Conservation (phyloP, 1,139 yeast genomes). For the Hyphopichia pseudoburtonii region DNA sequence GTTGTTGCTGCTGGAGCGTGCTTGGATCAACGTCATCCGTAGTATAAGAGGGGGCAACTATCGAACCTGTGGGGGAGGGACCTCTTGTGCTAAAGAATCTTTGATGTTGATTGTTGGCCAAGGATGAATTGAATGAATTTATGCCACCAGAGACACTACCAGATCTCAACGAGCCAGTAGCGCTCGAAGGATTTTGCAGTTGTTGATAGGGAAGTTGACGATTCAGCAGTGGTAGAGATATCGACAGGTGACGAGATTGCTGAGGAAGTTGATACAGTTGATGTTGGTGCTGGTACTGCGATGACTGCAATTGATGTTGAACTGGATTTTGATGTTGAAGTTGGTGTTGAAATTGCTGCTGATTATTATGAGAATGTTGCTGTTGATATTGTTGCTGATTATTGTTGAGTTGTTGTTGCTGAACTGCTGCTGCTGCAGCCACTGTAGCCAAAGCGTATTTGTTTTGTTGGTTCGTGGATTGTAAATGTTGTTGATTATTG, state of each 20-base stretch:
- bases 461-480: conserved; percentile 15
- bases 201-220: conserved; percentile 9
- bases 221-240: conserved; percentile 1
- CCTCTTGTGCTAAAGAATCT: too few species aligned
- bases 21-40: too few species aligned
- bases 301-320: conserved; percentile 1
- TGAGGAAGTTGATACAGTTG: conserved; percentile 12
- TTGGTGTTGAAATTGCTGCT: conserved; percentile 13
- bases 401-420: conserved; percentile 20
- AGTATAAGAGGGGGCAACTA: too few species aligned
- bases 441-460: conserved; percentile 30
- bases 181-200: too few species aligned
- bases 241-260: conserved; percentile 1
- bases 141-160: conserved; percentile 4
- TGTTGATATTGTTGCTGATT: conserved; percentile 15
- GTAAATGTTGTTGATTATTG: conserved; percentile 6
- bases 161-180: too few species aligned
- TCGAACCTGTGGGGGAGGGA: too few species aligned
- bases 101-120: conserved; percentile 8
- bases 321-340: conserved; percentile 7
- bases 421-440: conserved; percentile 32
- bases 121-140: conserved; percentile 2
- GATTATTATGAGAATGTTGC: conserved; percentile 7
- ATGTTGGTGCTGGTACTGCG: conserved; percentile 10
- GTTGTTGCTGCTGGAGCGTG: too few species aligned